Percentiles rank a stretch among this genome's conserved stretches.
Conservation (phyloP, 768 basidiomycete species). For the Agaricus sinodeliciosus region DNA sequence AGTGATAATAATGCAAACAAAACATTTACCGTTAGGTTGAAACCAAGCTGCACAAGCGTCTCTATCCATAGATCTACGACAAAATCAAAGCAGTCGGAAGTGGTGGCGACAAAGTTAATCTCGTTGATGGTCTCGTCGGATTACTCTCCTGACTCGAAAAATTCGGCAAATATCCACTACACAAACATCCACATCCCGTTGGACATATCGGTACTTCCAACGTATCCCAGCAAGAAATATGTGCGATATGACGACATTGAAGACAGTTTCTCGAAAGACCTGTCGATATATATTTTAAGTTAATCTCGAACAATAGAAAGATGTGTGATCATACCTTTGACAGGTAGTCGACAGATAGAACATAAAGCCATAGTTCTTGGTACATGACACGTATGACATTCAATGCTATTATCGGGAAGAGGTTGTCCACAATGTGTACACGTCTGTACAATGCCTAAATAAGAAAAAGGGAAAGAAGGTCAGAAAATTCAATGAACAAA, state of each 20-base stretch:
- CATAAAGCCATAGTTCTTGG: slow-evolving; percentile 46
- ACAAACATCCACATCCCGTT: slow-evolving; percentile 65
- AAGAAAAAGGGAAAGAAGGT: background rate
- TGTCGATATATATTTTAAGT: slow-evolving; percentile 18
- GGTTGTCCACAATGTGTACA: slow-evolving; percentile 28
- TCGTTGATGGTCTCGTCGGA: slow-evolving; percentile 25
- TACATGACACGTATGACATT: slow-evolving; percentile 38
- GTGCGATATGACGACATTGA: slow-evolving; percentile 57
- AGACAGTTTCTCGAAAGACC: slow-evolving; percentile 59
- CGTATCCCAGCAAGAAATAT: slow-evolving; percentile 56
- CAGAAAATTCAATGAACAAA: background rate
- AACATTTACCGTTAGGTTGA: too few relatives aligned
- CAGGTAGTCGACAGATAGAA: slow-evolving; percentile 69
- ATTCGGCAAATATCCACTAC: slow-evolving; percentile 23
- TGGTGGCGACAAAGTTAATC: slow-evolving; percentile 23
- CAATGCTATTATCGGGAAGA: slow-evolving; percentile 24
- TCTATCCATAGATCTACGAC: background rate
- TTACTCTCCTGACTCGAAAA: slow-evolving; percentile 16
- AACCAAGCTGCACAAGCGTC: too few relatives aligned
- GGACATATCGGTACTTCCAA: slow-evolving; percentile 49
- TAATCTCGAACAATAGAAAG: background rate
- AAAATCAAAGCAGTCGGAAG: background rate
- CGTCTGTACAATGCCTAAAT: slow-evolving; percentile 41
- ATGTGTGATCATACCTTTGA: slow-evolving; percentile 46
- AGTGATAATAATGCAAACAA: too few relatives aligned